Evolutionary conservation across 148 eudicot genomes (phyloP), one percentile per base, ranked within the genome.

Genomic region (Persicaria maculosa): DNA sequence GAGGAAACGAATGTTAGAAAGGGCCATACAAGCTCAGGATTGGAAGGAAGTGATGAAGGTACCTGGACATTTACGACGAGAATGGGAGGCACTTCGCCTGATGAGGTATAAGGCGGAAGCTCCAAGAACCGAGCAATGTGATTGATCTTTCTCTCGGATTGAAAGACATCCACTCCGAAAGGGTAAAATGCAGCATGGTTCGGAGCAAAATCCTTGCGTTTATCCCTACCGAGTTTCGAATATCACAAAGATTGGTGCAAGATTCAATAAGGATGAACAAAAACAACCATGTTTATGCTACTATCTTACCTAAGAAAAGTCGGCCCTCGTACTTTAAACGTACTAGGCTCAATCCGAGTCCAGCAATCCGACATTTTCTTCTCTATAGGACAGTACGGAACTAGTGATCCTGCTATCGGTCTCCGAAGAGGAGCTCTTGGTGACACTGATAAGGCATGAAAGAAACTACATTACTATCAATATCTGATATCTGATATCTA

Each of bases 31-130:
- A 20, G 31, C 11, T 8, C 11, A 58, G 31, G 17, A 58, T 17
- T 58, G 64, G 64, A 19, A 58, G 20, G 64, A 31, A 31, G 40
- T 31, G 3, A 43, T 31, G 3, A 43, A 12, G 9, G 70, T 80
- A 91, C 98, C 94, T 90, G 98, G 68, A 94, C 85, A 78, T 94
- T 94, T 53, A 94, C 97, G 61, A 94, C 86, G 70, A 91, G 98
- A 70, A 94, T 77, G 40, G 96, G 74, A 53, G 98, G 98, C 64
- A 90, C 50, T 74, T 90, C 88, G 61, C 15, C 14, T 0, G 77
- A 82, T 45, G 93, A 82, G 78, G 50, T 75, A 67, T 85, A 36
- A 48, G 84, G 76, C 4, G 98, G 97, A 79, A 94, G 93, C 86
- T 91, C 96, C 71, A 94, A 89, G 81, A 79, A 87, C 31, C 96